These are phyloP conservation scores for Aspergillus homomorphus DNA, from an alignment of 495 filamentous ascomycete genomes.

Conservation along the genomic window DNA sequence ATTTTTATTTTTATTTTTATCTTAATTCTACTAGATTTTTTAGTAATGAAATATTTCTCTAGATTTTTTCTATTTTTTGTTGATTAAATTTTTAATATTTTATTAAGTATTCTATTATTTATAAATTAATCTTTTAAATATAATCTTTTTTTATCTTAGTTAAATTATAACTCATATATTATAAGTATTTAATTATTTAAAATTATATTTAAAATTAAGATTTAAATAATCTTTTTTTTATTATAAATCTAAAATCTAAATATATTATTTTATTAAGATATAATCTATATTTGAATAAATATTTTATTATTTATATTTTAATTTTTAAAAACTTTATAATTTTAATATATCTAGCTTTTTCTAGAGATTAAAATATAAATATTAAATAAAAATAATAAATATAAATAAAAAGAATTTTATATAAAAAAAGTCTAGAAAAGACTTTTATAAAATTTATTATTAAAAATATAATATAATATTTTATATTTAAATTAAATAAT, in stretches of 20 bases:
- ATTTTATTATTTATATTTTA: not conserved
- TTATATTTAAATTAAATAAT: not conserved
- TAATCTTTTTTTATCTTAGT: not conserved
- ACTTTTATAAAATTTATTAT: not conserved
- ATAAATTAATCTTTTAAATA: not conserved
- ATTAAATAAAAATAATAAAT: not conserved
- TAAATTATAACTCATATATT: not conserved
- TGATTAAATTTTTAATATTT: not conserved
- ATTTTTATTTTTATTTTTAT: constrained; percentile 8
- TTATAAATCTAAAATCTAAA: no score
- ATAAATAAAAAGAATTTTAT: not conserved
- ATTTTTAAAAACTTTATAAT: not conserved
- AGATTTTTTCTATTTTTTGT: not conserved
- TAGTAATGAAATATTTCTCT: not conserved
- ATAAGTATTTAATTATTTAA: constrained; percentile 1
- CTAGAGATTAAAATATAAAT: not conserved
- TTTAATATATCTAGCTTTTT: constrained; percentile 1
- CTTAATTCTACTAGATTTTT: constrained; percentile 2
- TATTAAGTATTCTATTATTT: not conserved
- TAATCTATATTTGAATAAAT: not conserved
- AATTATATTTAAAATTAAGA: no score
- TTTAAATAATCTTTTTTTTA: no score
- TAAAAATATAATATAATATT: not conserved
- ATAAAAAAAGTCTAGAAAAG: not conserved
- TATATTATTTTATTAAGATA: not conserved